Evolutionary conservation across 1,284 basidiomycete species (phyloP), one percentile per base, ranked within the genome.

Genomic region (Naganishia liquefaciens): DNA sequence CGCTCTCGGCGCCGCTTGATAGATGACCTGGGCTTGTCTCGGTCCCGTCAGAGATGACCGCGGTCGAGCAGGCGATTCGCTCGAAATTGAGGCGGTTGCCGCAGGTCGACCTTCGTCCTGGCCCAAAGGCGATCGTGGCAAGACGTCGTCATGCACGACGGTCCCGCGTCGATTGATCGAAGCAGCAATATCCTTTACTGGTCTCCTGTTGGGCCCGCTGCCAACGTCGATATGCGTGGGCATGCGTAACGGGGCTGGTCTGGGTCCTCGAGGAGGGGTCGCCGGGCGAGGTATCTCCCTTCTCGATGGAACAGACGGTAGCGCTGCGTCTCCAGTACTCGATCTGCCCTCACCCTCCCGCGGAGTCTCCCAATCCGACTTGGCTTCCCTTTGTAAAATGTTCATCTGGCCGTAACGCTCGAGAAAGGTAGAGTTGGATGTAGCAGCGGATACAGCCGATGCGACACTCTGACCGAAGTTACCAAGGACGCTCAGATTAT

Each of bases 161-260:
- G 50, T 52, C 23, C 52, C 51, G 11, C 64, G 40, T 37, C 51
- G 54, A 21, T 65, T 62, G 21, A 65, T 65, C 3, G 64, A 65
- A 6, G 64, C 64, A 17, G 64, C 64, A 21, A 65, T 65, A 37
- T 65, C 64, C 23, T 51, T 61, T 17, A 65, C 64, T 10, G 50
- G 50, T 49, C 64, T 28, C 21, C 54, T 30, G 17, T 37, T 30
- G 15, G 54, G 13, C 1, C 55, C 55, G 33, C 33, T 54, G 3
- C 50, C 63, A 19, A 58, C 42, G n/a, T 62, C 51, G 40, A 52
- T 52, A 23, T 52, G 60, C 15, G 62, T 54, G 6, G 50, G 62
- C 44, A 53, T 37, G 17, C 46, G 63, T 21, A 65, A 25, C 19
- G 62, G 43, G 9, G 63, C 47, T 27, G 63, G 52, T 50, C 60